phyloP scores from a whole-genome alignment of 495 filamentous ascomycete species.

The Penicillium atrosanguineum region DNA sequence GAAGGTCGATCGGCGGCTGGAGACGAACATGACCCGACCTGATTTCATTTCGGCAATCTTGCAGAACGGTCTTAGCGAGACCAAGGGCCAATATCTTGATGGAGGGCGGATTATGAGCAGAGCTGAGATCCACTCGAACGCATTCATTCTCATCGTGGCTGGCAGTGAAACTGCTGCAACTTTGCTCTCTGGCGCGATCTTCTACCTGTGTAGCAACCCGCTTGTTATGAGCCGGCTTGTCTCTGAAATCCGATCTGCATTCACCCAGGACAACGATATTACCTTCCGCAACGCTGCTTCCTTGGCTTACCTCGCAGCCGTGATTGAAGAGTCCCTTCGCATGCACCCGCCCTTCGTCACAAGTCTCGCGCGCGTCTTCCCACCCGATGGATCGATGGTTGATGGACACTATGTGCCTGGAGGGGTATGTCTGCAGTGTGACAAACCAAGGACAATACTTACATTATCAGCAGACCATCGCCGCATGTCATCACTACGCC shows the following conservation, averaged over 20 bases:
- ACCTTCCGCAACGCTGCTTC: slow-evolving; percentile 34
- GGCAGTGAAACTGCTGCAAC: slow-evolving; percentile 62
- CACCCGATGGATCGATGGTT: slow-evolving; percentile 28
- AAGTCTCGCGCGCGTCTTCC: slow-evolving; percentile 27
- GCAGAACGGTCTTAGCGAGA: slow-evolving; percentile 24
- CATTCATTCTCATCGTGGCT: slow-evolving; percentile 33
- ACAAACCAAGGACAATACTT: background rate
- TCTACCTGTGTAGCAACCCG: slow-evolving; percentile 45
- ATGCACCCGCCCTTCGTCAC: slow-evolving; percentile 39
- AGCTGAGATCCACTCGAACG: slow-evolving; percentile 29
- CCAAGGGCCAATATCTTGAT: slow-evolving; percentile 15
- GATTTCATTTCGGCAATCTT: slow-evolving; percentile 30
- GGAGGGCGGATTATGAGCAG: slow-evolving; percentile 21
- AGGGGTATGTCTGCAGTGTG: slow-evolving; percentile 9
- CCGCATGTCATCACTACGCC: slow-evolving; percentile 37
- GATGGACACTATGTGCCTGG: slow-evolving; percentile 32
- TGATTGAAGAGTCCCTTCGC: slow-evolving; percentile 44
- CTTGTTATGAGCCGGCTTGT: slow-evolving; percentile 33
- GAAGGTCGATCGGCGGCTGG: slow-evolving; percentile 21
- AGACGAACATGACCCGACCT: slow-evolving; percentile 11
- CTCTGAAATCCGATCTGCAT: slow-evolving; percentile 45
- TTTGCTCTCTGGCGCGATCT: slow-evolving; percentile 46
- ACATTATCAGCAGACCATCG: slow-evolving; percentile 21
- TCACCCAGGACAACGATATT: slow-evolving; percentile 40
- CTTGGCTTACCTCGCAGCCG: slow-evolving; percentile 36